Evolutionary conservation across 2,329 filamentous ascomycete genomes (phyloP).

Genomic region (Bertia moriformis): DNA sequence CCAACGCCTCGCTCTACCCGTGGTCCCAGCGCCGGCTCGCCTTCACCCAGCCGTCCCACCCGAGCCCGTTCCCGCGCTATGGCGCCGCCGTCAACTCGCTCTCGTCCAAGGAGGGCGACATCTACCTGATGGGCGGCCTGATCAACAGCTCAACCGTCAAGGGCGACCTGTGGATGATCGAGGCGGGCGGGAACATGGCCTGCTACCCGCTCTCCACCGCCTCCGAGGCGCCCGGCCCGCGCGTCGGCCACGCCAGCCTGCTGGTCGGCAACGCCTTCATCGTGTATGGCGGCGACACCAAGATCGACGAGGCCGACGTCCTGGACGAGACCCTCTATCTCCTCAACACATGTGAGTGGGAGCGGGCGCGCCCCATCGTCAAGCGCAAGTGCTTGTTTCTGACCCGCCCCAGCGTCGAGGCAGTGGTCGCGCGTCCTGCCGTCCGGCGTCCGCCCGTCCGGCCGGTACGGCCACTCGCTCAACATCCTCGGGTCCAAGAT

Average conservation of each 20-base stretch:
- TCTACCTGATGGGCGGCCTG: constrained; percentile 93
- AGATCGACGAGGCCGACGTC: constrained; percentile 81
- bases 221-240: constrained; percentile 81
- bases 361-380: neutral
- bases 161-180: constrained; percentile 94
- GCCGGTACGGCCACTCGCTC: constrained; percentile 87
- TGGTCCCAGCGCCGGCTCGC: constrained; percentile 86
- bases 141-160: constrained; percentile 93
- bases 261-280: constrained; percentile 97
- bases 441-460: constrained; percentile 69
- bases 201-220: constrained; percentile 88
- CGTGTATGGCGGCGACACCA: constrained; percentile 95
- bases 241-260: constrained; percentile 86
- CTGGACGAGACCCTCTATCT: constrained; percentile 93
- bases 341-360: constrained; percentile 79
- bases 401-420: constrained; percentile 55
- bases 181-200: constrained; percentile 72
- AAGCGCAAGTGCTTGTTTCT: neutral
- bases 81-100: constrained; percentile 87
- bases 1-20: constrained; percentile 75
- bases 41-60: constrained; percentile 67
- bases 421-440: constrained; percentile 95
- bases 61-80: constrained; percentile 88
- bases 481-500: constrained; percentile 96
- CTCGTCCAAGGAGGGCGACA: constrained; percentile 88